Conservation (phyloP, 805 yeast species). For the Ogataea parapolymorpha region DNA sequence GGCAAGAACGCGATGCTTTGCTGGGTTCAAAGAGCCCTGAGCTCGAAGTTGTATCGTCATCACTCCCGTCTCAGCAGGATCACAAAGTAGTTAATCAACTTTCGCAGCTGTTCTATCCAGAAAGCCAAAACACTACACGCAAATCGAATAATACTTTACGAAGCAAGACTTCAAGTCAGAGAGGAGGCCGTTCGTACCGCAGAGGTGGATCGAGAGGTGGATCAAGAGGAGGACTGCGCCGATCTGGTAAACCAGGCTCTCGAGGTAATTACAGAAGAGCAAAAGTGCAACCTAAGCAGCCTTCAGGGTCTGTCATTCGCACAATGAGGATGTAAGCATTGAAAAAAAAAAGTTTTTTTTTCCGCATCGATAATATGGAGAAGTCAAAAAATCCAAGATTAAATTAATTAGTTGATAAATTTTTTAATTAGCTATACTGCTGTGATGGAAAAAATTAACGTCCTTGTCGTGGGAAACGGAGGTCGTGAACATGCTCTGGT, state of each 20-base stretch:
- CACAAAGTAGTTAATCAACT: constrained; percentile 15
- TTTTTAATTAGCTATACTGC: too few relatives aligned
- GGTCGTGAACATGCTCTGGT: constrained; percentile 98
- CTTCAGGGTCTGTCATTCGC: constrained; percentile 11
- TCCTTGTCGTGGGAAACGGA: constrained; percentile 92
- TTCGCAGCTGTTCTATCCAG: constrained; percentile 14
- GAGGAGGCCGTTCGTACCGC: constrained; percentile 12
- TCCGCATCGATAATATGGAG: background rate
- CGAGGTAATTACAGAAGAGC: background rate
- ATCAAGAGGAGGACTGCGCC: constrained; percentile 5
- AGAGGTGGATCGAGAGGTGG: constrained; percentile 4
- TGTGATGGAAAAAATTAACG: constrained; percentile 38
- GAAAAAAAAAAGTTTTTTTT: background rate
- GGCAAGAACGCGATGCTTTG: constrained; percentile 16
- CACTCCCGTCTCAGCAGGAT: constrained; percentile 16
- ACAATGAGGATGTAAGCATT: constrained; percentile 16
- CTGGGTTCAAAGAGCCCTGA: constrained; percentile 4
- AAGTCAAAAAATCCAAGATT: constrained; percentile 3
- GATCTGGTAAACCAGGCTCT: background rate
- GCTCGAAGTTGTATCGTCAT: constrained; percentile 20
- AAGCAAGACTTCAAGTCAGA: constrained; percentile 12
- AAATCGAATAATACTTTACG: background rate
- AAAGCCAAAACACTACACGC: constrained; percentile 4
- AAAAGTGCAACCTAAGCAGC: background rate
- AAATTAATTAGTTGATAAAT: too few relatives aligned